Percentiles rank a stretch among this genome's conserved stretches.
phyloP scores from a whole-genome alignment of 768 basidiomycete species.

The Tricholoma matsutake region DNA sequence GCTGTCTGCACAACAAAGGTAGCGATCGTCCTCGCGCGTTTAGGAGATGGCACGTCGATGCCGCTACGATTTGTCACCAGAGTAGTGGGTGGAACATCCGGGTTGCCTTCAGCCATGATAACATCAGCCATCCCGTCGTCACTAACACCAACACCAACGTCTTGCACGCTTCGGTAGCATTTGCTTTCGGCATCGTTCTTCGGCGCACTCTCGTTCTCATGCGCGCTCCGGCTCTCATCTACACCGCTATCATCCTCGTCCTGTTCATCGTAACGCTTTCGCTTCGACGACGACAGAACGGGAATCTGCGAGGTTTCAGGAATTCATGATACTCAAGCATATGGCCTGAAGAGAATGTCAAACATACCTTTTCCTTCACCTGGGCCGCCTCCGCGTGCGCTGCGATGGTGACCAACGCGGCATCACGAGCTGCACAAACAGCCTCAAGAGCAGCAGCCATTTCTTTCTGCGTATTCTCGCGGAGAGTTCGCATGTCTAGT shows the following conservation, averaged over 20 bases:
- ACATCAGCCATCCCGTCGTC: conserved; percentile 16
- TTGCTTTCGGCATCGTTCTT: conserved; percentile 13
- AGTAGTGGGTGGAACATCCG: conserved; percentile 2
- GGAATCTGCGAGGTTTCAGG: conserved; percentile 26
- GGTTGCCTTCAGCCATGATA: conserved; percentile 8
- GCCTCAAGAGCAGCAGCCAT: conserved; percentile 45
- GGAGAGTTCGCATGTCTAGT: conserved; percentile 45
- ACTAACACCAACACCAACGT: conserved; percentile 13
- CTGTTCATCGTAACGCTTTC: conserved; percentile 52
- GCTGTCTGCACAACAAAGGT: conserved; percentile 53
- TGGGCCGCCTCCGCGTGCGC: conserved; percentile 26
- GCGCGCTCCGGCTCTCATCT: conserved; percentile 25
- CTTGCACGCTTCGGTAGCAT: not conserved
- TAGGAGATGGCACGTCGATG: conserved; percentile 34
- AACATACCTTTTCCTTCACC: conserved; percentile 18
- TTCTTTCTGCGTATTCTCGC: conserved; percentile 40
- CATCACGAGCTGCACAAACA: conserved; percentile 38
- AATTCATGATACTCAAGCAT: conserved; percentile 15
- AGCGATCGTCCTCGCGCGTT: conserved; percentile 45
- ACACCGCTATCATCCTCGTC: conserved; percentile 29
- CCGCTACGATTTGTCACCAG: conserved; percentile 7
- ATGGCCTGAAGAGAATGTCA: not conserved
- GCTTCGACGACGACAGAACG: conserved; percentile 48
- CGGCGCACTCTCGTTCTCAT: conserved; percentile 10
- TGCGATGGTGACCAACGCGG: conserved; percentile 33